These are phyloP conservation scores for Entrophospora sp. DNA, from an alignment of 192 early-diverging fungal species.

Conservation along the genomic window DNA sequence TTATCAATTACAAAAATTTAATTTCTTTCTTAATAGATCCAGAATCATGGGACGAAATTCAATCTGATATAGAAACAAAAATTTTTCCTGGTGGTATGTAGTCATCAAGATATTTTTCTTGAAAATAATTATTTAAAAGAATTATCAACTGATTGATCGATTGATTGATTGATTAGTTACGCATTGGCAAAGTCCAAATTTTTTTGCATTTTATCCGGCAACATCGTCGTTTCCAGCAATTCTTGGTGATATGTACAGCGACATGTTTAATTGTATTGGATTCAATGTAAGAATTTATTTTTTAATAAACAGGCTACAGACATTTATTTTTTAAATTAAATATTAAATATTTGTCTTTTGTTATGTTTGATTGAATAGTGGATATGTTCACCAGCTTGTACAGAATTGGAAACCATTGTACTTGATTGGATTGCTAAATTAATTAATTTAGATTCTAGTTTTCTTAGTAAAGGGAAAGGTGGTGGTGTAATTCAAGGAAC, in stretches of 20 bases:
- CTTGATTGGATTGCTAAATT: constrained; percentile 60
- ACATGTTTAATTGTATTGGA: constrained; percentile 44
- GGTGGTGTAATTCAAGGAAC: constrained; percentile 59
- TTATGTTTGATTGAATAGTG: no score
- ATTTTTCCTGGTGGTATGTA: constrained; percentile 45
- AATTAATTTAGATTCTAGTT: constrained; percentile 46
- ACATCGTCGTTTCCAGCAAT: constrained; percentile 46
- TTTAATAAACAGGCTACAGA: background rate
- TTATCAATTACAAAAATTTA: no score
- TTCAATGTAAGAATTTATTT: constrained; percentile 36
- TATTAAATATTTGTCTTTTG: background rate
- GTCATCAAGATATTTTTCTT: background rate
- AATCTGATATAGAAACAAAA: constrained; percentile 38
- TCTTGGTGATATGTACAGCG: constrained; percentile 54
- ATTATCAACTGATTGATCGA: background rate
- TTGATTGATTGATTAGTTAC: constrained; percentile 30
- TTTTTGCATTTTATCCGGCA: constrained; percentile 51
- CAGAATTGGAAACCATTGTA: constrained; percentile 53
- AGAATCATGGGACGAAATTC: constrained; percentile 31
- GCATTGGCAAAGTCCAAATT: constrained; percentile 59
- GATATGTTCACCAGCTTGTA: constrained; percentile 45
- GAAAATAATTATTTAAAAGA: background rate
- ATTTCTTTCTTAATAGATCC: constrained; percentile 17
- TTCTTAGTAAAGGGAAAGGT: constrained; percentile 42
- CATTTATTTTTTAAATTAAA: background rate